Percentiles rank a stretch among this genome's conserved stretches.
phyloP scores from a whole-genome alignment of 108 stramenopile species.

The Skeletonema tropicum region DNA sequence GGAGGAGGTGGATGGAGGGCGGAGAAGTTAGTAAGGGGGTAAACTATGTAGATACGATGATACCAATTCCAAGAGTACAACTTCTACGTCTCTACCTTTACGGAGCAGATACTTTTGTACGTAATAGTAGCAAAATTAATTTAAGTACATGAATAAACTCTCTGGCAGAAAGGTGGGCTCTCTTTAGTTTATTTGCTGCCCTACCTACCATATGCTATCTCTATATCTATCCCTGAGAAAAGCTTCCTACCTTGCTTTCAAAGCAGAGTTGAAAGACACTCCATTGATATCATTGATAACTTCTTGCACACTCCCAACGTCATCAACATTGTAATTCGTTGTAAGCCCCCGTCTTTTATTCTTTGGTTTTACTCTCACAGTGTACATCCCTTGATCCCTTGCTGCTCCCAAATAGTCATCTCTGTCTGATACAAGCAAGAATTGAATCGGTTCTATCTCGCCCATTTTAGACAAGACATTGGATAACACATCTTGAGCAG shows the following conservation, averaged over 20 bases:
- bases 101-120: too few species aligned
- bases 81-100: not conserved
- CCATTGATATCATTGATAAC: constrained; percentile 88
- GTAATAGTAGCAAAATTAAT: too few species aligned
- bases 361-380: constrained; percentile 64
- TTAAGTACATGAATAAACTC: too few species aligned
- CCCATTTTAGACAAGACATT: constrained; percentile 27
- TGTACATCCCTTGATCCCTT: constrained; percentile 73
- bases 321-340: constrained; percentile 67
- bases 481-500: constrained; percentile 39
- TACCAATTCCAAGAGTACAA: not conserved
- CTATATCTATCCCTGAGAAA: too few species aligned
- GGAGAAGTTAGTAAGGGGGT: not conserved
- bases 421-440: constrained; percentile 74
- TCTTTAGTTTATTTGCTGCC: too few species aligned
- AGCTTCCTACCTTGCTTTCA: constrained; percentile 25
- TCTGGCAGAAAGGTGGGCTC: too few species aligned
- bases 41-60: not conserved
- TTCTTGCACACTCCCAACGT: constrained; percentile 65
- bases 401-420: constrained; percentile 79
- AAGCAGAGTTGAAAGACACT: constrained; percentile 79
- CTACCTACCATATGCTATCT: too few species aligned
- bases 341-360: constrained; percentile 78
- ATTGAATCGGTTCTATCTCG: constrained; percentile 23
- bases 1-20: not conserved